A percentile compares a stretch with the other conserved stretches of the same genome.
These are phyloP conservation scores for Purpureocillium takamizusanense DNA, from an alignment of 2,329 filamentous ascomycete species.

Conservation along the genomic window DNA sequence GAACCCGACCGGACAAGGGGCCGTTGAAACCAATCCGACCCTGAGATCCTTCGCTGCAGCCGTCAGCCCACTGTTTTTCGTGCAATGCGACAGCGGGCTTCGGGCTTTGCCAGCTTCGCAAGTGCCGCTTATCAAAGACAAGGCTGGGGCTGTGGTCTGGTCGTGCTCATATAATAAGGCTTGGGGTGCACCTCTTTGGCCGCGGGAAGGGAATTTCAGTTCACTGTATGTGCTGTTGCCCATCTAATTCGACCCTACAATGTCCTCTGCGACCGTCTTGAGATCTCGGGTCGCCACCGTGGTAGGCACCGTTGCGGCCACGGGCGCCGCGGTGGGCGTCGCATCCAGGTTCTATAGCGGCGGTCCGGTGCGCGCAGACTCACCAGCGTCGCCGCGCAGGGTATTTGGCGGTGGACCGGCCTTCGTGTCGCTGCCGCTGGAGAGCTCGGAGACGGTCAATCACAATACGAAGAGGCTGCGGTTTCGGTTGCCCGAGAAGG, in stretches of 20 bases:
- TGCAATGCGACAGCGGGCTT: too few relatives aligned
- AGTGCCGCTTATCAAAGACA: too few relatives aligned
- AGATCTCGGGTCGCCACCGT: slow-evolving; percentile 11
- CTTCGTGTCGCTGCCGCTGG: slow-evolving; percentile 38
- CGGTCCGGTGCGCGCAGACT: slow-evolving; percentile 6
- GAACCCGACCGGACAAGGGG: too few relatives aligned
- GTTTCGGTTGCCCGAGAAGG: slow-evolving; percentile 42
- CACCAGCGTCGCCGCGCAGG: slow-evolving; percentile 5
- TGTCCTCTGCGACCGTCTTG: not conserved
- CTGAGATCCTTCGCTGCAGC: too few relatives aligned
- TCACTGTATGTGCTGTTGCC: too few relatives aligned
- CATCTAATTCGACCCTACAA: not conserved
- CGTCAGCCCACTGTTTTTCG: too few relatives aligned
- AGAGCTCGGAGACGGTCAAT: slow-evolving; percentile 43
- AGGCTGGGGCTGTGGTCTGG: too few relatives aligned
- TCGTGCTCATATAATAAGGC: too few relatives aligned
- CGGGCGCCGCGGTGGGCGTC: slow-evolving; percentile 9
- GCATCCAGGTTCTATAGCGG: slow-evolving; percentile 12
- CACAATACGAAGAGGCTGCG: slow-evolving; percentile 50
- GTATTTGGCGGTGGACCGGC: slow-evolving; percentile 26
- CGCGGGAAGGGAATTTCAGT: too few relatives aligned
- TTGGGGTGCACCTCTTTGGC: too few relatives aligned
- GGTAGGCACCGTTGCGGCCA: slow-evolving; percentile 8
- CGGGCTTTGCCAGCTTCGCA: too few relatives aligned
- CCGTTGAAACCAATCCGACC: too few relatives aligned